Conservation (phyloP, 208 protist species). For the Acanthamoeba royreba region DNA sequence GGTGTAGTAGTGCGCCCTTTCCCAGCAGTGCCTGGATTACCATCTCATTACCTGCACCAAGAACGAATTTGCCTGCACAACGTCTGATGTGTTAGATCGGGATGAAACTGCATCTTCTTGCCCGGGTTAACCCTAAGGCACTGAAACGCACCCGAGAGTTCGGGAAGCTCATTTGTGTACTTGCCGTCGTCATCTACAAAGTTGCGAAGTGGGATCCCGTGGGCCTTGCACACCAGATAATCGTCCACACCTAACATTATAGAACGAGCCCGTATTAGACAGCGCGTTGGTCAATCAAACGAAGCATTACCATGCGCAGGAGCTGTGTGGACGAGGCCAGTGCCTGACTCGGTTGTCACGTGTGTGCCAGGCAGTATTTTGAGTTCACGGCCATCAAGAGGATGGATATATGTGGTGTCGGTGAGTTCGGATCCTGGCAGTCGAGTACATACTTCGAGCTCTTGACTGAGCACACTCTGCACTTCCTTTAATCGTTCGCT, state of each 20-base stretch:
- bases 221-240: background rate
- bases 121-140: background rate
- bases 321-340: slow-evolving; percentile 86
- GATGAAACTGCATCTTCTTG: background rate
- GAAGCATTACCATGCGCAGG: slow-evolving; percentile 81
- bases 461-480: background rate
- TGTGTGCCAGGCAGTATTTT: slow-evolving; percentile 64
- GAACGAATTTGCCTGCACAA: slow-evolving; percentile 53
- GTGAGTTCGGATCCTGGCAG: background rate
- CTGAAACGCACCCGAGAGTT: slow-evolving; percentile 45
- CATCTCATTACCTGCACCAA: slow-evolving; percentile 56
- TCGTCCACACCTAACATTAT: slow-evolving; percentile 61
- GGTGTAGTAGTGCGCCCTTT: slow-evolving; percentile 48
- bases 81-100: too few species aligned
- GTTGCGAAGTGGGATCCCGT: background rate
- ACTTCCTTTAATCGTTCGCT: slow-evolving; percentile 20
- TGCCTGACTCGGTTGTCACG: slow-evolving; percentile 79
- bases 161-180: slow-evolving; percentile 61
- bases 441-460: background rate
- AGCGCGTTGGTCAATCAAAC: background rate
- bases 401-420: slow-evolving; percentile 48
- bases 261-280: background rate
- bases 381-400: background rate
- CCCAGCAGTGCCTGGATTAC: slow-evolving; percentile 54
- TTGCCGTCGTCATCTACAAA: slow-evolving; percentile 73